Evolutionary conservation across 768 basidiomycete species (phyloP).

Genomic region (Podaxis rugospora): DNA sequence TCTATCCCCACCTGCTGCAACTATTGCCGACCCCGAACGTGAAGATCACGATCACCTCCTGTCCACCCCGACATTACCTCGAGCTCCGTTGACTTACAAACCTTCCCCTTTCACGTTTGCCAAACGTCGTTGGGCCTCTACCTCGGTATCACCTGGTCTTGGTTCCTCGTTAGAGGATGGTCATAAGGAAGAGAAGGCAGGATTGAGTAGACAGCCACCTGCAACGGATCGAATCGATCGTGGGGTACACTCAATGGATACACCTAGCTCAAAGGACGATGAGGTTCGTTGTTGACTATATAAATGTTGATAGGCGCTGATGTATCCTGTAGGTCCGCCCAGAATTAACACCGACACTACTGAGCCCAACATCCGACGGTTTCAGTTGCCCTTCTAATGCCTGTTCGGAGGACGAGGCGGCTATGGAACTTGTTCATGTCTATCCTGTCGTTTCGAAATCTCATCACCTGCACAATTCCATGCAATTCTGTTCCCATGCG

Average conservation of each 20-base stretch:
- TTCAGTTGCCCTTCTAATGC: conserved; percentile 16
- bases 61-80: conserved; percentile 21
- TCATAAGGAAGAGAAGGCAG: conserved; percentile 2
- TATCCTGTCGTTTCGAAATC: conserved; percentile 21
- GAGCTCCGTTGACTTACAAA: conserved; percentile 47
- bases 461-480: conserved; percentile 1
- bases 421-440: conserved; percentile 21
- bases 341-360: not conserved
- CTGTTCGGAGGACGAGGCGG: conserved; percentile 18
- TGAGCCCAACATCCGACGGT: conserved; percentile 2
- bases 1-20: conserved; percentile 34
- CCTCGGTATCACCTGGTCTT: not conserved
- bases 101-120: conserved; percentile 65
- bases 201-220: not conserved
- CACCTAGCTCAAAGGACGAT: not conserved
- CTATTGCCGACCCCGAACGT: conserved; percentile 18
- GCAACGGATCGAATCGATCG: not conserved
- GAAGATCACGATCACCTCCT: conserved; percentile 15
- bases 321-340: not conserved
- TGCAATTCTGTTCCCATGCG: conserved; percentile 7
- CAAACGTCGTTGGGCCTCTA: conserved; percentile 49
- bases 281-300: conserved; percentile 11
- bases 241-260: not conserved
- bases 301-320: not conserved
- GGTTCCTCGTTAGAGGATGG: not conserved